Conservation (phyloP, 306 rosid genomes). For the Hippophae tibetana region DNA sequence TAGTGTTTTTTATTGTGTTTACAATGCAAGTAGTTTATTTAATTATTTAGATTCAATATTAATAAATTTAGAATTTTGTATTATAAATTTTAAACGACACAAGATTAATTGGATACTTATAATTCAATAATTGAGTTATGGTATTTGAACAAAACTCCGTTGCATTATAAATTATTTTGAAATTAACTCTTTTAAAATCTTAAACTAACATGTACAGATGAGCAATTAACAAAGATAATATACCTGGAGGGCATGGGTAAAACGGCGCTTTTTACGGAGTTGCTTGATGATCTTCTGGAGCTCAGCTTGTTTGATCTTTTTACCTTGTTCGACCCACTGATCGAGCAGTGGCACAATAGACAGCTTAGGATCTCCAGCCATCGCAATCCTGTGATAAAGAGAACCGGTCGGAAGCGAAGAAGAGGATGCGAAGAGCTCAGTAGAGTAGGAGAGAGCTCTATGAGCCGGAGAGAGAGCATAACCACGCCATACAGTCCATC, state of each 20-base stretch:
- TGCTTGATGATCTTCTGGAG: slow-evolving; percentile 24
- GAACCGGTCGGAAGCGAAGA: slow-evolving; percentile 17
- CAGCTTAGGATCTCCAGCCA: slow-evolving; percentile 22
- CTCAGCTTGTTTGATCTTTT: slow-evolving; percentile 18
- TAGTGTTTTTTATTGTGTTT: no score
- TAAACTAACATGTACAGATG: no score
- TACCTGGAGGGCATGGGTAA: slow-evolving; percentile 65
- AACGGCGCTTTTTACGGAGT: slow-evolving; percentile 41
- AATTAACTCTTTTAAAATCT: neutral
- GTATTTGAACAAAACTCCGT: no score
- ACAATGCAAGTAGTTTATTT: no score
- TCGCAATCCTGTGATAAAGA: slow-evolving; percentile 27
- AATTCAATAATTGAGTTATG: no score
- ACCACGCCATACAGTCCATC: slow-evolving; percentile 22
- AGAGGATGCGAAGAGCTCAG: neutral
- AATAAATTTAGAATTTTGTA: no score
- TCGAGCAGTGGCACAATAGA: slow-evolving; percentile 36
- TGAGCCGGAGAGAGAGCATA: slow-evolving; percentile 8
- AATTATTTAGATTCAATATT: no score
- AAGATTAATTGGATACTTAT: no score
- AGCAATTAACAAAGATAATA: neutral
- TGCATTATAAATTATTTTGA: no score
- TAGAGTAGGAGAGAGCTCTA: slow-evolving; percentile 19
- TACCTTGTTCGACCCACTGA: slow-evolving; percentile 53
- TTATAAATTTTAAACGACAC: no score